Evolutionary conservation across 768 basidiomycete genomes (phyloP).

Genomic region (Hygrophorus pudorinus): DNA sequence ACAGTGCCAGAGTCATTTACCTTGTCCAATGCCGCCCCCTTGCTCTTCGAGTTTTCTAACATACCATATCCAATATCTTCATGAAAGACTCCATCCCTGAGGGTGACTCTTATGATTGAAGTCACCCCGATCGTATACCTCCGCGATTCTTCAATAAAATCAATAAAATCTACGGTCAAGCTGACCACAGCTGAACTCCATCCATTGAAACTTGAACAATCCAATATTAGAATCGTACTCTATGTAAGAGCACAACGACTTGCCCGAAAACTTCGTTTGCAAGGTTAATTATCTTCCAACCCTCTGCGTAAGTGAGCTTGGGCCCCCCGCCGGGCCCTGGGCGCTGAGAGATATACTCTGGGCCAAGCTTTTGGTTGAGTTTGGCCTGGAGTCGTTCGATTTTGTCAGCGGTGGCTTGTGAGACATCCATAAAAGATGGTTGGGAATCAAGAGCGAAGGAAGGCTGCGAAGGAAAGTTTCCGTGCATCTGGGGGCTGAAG

Average conservation of each 20-base stretch:
- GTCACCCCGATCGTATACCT: conserved; percentile 69
- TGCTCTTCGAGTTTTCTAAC: conserved; percentile 76
- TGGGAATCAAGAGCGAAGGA: conserved; percentile 17
- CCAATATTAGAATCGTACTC: too few relatives aligned
- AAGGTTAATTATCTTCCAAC: conserved; percentile 96
- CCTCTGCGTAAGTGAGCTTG: conserved; percentile 91
- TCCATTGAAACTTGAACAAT: conserved; percentile 56
- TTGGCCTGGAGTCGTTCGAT: conserved; percentile 71
- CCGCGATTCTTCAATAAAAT: conserved; percentile 57
- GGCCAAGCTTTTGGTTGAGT: conserved; percentile 82
- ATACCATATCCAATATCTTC: conserved; percentile 93
- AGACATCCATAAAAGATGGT: conserved; percentile 30
- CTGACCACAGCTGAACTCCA: conserved; percentile 79
- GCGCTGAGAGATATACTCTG: conserved; percentile 85
- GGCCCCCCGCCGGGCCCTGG: conserved; percentile 81
- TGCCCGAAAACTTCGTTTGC: conserved; percentile 94
- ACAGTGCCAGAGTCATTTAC: conserved; percentile 31
- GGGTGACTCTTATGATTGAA: conserved; percentile 77
- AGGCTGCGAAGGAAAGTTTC: conserved; percentile 20
- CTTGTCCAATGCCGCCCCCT: conserved; percentile 86
- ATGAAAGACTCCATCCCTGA: conserved; percentile 81
- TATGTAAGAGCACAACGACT: background rate
- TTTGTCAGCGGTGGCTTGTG: conserved; percentile 53
- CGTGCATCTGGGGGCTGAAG: conserved; percentile 53
- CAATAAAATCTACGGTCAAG: conserved; percentile 70